Evolutionary conservation across 2,329 filamentous ascomycete species (phyloP).

Genomic region (Diaporthe sp.): DNA sequence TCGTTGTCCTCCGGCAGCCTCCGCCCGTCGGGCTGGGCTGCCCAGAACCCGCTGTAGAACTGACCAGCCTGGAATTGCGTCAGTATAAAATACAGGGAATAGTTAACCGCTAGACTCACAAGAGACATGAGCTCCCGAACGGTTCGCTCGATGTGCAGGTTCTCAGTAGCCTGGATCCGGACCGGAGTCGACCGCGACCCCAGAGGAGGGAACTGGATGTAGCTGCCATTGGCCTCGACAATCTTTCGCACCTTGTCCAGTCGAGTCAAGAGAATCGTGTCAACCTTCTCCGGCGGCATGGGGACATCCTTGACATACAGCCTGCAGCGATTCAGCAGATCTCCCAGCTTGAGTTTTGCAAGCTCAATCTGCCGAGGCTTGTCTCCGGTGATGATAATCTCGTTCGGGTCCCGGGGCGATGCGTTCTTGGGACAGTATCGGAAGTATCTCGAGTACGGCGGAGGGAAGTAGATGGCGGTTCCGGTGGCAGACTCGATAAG

Average conservation of each 20-base stretch:
- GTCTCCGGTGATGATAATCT: constrained; percentile 96
- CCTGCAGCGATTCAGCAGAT: constrained; percentile 84
- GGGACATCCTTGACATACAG: constrained; percentile 93
- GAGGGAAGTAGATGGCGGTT: constrained; percentile 98
- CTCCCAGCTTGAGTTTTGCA: constrained; percentile 92
- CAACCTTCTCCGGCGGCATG: constrained; percentile 92
- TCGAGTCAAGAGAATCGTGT: constrained; percentile 90
- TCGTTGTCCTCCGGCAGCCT: constrained; percentile 76
- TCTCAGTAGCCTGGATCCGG: constrained; percentile 92
- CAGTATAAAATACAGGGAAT: constrained; percentile 42
- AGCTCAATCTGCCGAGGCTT: constrained; percentile 85
- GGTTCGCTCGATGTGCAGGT: constrained; percentile 93
- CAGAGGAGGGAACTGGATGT: constrained; percentile 90
- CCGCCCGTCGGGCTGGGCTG: constrained; percentile 81
- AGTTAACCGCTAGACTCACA: constrained; percentile 64
- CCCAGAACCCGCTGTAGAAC: constrained; percentile 98
- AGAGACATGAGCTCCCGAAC: constrained; percentile 96
- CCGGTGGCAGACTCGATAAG: constrained; percentile 95
- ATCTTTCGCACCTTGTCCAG: constrained; percentile 98
- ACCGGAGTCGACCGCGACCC: constrained; percentile 88
- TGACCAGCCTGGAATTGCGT: constrained; percentile 79
- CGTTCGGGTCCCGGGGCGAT: constrained; percentile 84
- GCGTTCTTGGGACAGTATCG: constrained; percentile 89
- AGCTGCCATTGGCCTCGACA: constrained; percentile 95
- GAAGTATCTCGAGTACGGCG: constrained; percentile 91